Evolutionary conservation across 495 filamentous ascomycete species (phyloP).

Genomic region (Lophiotrema nucula): DNA sequence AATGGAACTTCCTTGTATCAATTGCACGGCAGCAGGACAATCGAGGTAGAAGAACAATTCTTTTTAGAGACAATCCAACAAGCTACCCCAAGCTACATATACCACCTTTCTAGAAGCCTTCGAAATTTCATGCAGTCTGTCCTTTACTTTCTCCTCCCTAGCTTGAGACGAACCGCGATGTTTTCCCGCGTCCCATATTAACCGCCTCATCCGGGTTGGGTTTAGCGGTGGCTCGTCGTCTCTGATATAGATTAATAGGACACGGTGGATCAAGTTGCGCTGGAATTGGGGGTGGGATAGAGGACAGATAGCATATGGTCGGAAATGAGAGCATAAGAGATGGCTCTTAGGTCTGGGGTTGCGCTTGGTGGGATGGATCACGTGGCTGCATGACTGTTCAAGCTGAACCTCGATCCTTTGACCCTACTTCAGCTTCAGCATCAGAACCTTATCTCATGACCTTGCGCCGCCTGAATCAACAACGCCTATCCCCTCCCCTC

Average conservation of each 20-base stretch:
- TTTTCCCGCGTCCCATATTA: slow-evolving; percentile 31
- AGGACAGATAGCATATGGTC: slow-evolving; percentile 8
- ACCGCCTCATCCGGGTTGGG: background rate
- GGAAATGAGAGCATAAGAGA: background rate
- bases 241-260: slow-evolving; percentile 26
- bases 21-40: too few species aligned
- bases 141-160: slow-evolving; percentile 12
- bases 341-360: too few species aligned
- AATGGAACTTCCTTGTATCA: too few species aligned
- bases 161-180: slow-evolving; percentile 2
- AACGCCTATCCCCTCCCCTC: too few species aligned
- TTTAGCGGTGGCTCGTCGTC: background rate
- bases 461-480: too few species aligned
- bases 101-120: slow-evolving; percentile 11
- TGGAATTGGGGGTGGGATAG: background rate
- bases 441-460: too few species aligned
- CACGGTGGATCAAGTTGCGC: slow-evolving; percentile 9
- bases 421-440: too few species aligned
- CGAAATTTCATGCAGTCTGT: slow-evolving; percentile 11
- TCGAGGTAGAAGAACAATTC: too few species aligned
- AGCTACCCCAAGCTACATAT: slow-evolving; percentile 2
- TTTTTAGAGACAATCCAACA: background rate
- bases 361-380: too few species aligned
- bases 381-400: too few species aligned
- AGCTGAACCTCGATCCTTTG: too few species aligned